Conservation (phyloP, 768 basidiomycete genomes). For the Imleria badia region DNA sequence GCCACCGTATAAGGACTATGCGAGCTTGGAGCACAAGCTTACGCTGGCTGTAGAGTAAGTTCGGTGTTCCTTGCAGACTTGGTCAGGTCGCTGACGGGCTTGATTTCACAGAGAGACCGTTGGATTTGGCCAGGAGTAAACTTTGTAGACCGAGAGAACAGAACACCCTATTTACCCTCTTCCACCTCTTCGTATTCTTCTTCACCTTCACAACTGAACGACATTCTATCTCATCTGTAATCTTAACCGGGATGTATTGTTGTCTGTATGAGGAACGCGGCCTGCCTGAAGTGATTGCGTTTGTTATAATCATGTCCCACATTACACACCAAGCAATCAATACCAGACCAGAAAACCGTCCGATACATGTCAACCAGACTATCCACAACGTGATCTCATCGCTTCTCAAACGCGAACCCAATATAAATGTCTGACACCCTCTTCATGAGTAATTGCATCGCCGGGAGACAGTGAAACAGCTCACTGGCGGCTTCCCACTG, state of each 20-base stretch:
- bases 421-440: conserved; percentile 79
- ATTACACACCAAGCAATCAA: conserved; percentile 1
- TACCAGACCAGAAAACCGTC: conserved; percentile 4
- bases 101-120: conserved; percentile 71
- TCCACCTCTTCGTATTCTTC: conserved; percentile 1
- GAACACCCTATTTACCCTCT: conserved; percentile 17
- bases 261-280: conserved; percentile 1
- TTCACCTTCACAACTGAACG: conserved; percentile 7
- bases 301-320: background rate
- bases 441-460: conserved; percentile 6
- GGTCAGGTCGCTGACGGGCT: conserved; percentile 16
- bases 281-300: background rate
- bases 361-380: background rate
- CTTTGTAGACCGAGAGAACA: background rate
- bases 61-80: background rate
- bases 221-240: conserved; percentile 32
- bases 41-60: conserved; percentile 92
- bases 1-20: conserved; percentile 97
- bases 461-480: conserved; percentile 31
- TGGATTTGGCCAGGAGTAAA: conserved; percentile 90
- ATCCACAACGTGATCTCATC: conserved; percentile 19
- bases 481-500: conserved; percentile 99
- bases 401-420: conserved; percentile 88
- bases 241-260: conserved; percentile 25
- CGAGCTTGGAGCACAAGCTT: conserved; percentile 90